These are phyloP conservation scores for Trichoderma cornu-damae DNA, from an alignment of 2,329 filamentous ascomycete species.

Conservation along the genomic window DNA sequence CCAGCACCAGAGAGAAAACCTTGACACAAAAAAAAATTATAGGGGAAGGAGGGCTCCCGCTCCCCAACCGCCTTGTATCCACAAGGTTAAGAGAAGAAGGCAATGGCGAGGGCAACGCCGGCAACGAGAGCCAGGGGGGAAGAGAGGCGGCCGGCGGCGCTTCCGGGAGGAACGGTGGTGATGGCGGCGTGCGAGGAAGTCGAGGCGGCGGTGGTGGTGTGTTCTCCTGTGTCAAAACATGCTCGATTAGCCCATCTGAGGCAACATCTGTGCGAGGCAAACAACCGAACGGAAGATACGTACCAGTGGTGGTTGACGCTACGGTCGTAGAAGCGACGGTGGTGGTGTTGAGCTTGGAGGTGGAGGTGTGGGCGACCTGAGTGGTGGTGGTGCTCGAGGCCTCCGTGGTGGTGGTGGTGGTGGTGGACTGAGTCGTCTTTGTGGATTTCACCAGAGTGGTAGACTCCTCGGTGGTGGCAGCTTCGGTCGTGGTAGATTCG, in stretches of 20 bases:
- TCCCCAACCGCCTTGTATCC: not conserved
- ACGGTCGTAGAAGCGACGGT: not conserved
- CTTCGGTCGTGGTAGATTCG: slow-evolving; percentile 22
- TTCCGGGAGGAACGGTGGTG: slow-evolving; percentile 27
- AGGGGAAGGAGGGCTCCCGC: not conserved
- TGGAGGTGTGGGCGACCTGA: slow-evolving; percentile 2
- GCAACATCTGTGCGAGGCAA: not conserved
- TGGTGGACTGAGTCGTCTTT: slow-evolving; percentile 20
- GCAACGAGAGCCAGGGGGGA: slow-evolving; percentile 33
- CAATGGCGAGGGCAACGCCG: slow-evolving; percentile 33
- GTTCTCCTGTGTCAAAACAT: not conserved
- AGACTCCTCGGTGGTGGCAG: slow-evolving; percentile 20
- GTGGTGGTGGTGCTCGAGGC: slow-evolving; percentile 21
- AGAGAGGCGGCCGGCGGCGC: slow-evolving; percentile 29
- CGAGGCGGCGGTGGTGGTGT: slow-evolving; percentile 18
- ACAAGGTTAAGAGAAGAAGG: slow-evolving; percentile 30
- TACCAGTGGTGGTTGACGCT: slow-evolving; percentile 8
- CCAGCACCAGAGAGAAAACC: slow-evolving; percentile 7
- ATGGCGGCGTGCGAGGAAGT: slow-evolving; percentile 21
- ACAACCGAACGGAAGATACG: not conserved
- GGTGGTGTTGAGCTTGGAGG: slow-evolving; percentile 12
- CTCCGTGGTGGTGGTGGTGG: slow-evolving; percentile 21
- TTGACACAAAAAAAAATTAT: slow-evolving; percentile 5
- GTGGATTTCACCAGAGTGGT: slow-evolving; percentile 14
- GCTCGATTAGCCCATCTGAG: slow-evolving; percentile 8